These are phyloP conservation scores for Leishmania arabica DNA, from an alignment of 208 protist species.

Conservation along the genomic window DNA sequence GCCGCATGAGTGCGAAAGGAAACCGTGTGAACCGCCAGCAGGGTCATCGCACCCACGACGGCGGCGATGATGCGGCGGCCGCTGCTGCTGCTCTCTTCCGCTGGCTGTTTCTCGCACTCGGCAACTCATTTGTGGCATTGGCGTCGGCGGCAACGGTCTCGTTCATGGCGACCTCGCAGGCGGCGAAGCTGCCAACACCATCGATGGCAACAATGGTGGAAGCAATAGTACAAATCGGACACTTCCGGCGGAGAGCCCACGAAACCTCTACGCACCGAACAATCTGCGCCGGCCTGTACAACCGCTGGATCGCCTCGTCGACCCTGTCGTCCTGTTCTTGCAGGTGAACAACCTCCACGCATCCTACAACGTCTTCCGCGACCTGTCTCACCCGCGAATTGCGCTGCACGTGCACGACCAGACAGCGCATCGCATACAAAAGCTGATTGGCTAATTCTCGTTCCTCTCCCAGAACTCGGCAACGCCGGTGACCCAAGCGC, in stretches of 20 bases:
- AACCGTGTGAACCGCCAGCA: too few relatives aligned
- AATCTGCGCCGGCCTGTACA: constrained; percentile 20
- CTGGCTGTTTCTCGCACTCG: constrained; percentile 4
- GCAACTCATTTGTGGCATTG: constrained; percentile 6
- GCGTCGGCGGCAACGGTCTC: constrained; percentile 10
- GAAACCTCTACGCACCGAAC: not conserved
- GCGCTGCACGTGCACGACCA: constrained; percentile 10
- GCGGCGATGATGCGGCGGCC: too few relatives aligned
- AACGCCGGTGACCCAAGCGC: not conserved
- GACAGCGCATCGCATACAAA: constrained; percentile 32
- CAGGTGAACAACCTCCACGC: constrained; percentile 63
- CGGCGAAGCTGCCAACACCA: not conserved
- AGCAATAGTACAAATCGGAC: not conserved
- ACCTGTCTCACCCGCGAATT: constrained; percentile 34
- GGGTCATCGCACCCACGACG: too few relatives aligned
- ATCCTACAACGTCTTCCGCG: constrained; percentile 43
- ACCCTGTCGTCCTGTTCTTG: constrained; percentile 54
- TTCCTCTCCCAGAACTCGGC: not conserved
- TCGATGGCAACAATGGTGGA: not conserved
- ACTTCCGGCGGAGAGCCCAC: too few relatives aligned
- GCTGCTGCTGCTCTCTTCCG: not conserved
- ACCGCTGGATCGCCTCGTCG: constrained; percentile 38
- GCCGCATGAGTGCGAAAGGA: too few relatives aligned
- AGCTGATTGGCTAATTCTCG: constrained; percentile 36
- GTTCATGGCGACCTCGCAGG: constrained; percentile 8